Percentiles rank a stretch among this genome's conserved stretches.
phyloP scores from a whole-genome alignment of 805 yeast species.

The Millerozyma acaciae region DNA sequence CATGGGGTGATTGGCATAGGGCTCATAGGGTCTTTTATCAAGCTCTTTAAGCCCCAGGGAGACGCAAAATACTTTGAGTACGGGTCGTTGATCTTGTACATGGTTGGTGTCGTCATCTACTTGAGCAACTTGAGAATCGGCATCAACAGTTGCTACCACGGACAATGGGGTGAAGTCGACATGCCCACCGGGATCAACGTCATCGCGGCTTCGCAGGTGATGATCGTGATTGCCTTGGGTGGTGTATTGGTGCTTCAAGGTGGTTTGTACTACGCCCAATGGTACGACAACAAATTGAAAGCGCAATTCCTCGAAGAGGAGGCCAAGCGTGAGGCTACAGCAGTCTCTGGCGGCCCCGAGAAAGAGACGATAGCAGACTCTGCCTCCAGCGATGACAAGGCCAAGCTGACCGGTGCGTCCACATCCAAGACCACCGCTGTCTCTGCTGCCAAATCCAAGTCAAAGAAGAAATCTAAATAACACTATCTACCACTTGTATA shows the following conservation, averaged over 20 bases:
- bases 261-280: slow-evolving; percentile 83
- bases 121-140: slow-evolving; percentile 86
- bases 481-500: too few species aligned
- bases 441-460: slow-evolving; percentile 12
- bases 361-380: slow-evolving; percentile 2
- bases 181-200: slow-evolving; percentile 83
- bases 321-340: slow-evolving; percentile 17
- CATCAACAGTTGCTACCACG: slow-evolving; percentile 58
- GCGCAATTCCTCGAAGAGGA: slow-evolving; percentile 28
- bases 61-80: slow-evolving; percentile 88
- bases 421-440: slow-evolving; percentile 1
- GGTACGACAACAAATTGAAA: slow-evolving; percentile 44
- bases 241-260: slow-evolving; percentile 85
- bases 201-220: slow-evolving; percentile 82
- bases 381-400: slow-evolving; percentile 9
- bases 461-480: slow-evolving; percentile 9
- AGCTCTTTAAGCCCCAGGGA: slow-evolving; percentile 82
- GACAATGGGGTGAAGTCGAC: slow-evolving; percentile 93
- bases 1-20: slow-evolving; percentile 65
- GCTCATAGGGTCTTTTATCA: slow-evolving; percentile 65
- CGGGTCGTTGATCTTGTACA: slow-evolving; percentile 70
- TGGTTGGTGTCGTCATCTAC: slow-evolving; percentile 73
- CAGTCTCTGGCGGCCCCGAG: slow-evolving; percentile 5
- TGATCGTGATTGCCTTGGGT: slow-evolving; percentile 63
- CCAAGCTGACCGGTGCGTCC: slow-evolving; percentile 6